Base-by-base conservation (phyloP, 331 rosid genomes). In the Stylosanthes scabra region DNA sequence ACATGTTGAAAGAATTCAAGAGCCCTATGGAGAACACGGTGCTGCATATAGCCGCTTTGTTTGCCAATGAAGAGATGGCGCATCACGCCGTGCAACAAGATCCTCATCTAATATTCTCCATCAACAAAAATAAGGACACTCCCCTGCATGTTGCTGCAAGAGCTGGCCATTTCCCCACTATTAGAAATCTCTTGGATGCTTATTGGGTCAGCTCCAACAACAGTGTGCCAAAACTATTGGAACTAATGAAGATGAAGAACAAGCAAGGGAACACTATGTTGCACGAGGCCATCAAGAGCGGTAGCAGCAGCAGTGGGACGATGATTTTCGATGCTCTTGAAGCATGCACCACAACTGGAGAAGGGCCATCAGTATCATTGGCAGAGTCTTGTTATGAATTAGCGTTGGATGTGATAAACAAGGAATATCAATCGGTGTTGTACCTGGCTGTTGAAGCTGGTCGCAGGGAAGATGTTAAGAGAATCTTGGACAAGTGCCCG, bases 131-230 rank as follows among this genome's bases (percentile, higher is more conserved):
- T 15, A 0, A 6, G 0, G 77, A 78, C 46, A 71, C 37, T n/a
- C 34, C 59, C 2, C 41, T 71, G 9, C 77, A 78, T 63, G 62
- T 71, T 71, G 82, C 83, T 41, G 75, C 75, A 11, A 79, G 75
- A 45, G 42, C 59, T 40, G 79, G 64, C 2, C 52, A 29, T 39
- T 11, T 45, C 58, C 0, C 52, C 3, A 76, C 45, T 0, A 3
- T 67, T 31, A 0, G 27, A 10, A 66, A 5, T 2, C 40, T 75
- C 7, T 34, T 75, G 27, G 31, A 2, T 3, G 29, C 37, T 63
- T 52, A 50, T 13, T 9, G 37, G 37, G 37, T 31, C 37, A 31
- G 4, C 37, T 31, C 37, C 37, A 31, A 31, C 37, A 31, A 11
- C 50, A 45, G 3, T 1, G 50, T 10, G 50, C 3, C n/a, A 45